Base-by-base conservation (phyloP, 805 yeast genomes). In the Wickerhamiella azymoides region DNA sequence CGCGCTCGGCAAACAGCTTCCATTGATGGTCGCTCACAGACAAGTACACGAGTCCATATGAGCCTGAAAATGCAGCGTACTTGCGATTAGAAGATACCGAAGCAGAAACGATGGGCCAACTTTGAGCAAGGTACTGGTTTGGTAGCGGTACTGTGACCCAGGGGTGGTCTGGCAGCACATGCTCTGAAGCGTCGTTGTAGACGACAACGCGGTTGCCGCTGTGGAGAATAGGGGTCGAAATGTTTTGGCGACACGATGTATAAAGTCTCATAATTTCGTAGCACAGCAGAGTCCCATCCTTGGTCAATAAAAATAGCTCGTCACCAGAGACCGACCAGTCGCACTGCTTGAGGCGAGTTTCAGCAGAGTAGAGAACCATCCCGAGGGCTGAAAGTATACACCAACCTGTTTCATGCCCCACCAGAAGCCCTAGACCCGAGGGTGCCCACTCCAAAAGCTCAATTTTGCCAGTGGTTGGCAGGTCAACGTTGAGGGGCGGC, bases 141-240 rank as follows among this genome's bases (percentile, higher is more conserved):
- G 79, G 78, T 13, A 74, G 50, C 40, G 66, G 61, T 28, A 70
- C 63, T n/a, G 60, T 62, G 27, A 67, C 56, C 79, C 79, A 74
- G 13, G 66, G 59, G 43, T 63, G 61, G 1, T 71, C 64, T 56
- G 60, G 66, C 48, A 51, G 57, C 45, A 53, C 64, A 2, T 68
- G 60, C 49, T 69, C 72, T 38, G 69, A 72, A 36, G 62, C 69
- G 10, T 74, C 77, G 46, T 70, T 65, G 53, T 71, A 73, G 2
- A 74, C 53, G 42, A 65, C 52, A 14, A 74, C 52, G 19, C 64
- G 62, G 48, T 70, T 70, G 44, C 58, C 62, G 24, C 67, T 59
- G 43, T 59, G 55, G 21, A 74, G 52, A 1, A 72, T 56, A 0
- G 79, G 77, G 32, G 74, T 52, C 35, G 61, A 49, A n/a, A 71